Base-by-base conservation (phyloP, 2,329 filamentous ascomycete species). In the Neonectria ditissima region DNA sequence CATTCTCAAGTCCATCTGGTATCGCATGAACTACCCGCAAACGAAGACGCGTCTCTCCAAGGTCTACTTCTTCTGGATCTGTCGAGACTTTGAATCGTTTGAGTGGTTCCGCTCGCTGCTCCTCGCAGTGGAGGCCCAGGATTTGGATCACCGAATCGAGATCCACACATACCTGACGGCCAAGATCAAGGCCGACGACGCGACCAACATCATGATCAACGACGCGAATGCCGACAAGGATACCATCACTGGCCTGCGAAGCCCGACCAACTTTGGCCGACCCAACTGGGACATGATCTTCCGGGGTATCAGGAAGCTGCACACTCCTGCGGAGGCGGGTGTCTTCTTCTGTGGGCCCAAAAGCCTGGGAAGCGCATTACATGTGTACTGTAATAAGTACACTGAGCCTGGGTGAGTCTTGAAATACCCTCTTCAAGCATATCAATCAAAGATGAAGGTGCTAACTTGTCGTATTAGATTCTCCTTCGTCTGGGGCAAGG, bases 271-370 rank as follows among this genome's bases (percentile, higher is more conserved):
- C 81, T 94, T 96, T 76, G 93, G 93, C 57, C 85, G 92, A 24
- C 93, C 93, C 16, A 95, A 96, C 80, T 96, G 93, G 93, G 92
- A 96, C 76, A 93, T 93, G 87, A 92, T 97, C 73, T 96, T 96
- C 82, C 87, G 92, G 67, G 90, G 90, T 58, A 92, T 97, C 76
- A 84, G 92, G 73, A 94, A 94, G 80, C 87, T 96, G 68, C 91
- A 93, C 75, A 82, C 84, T 5, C 90, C 91, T 2, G 88, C 88
- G 50, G 91, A 93, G 79, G 89, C 89, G 2, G 91, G 91, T 71
- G 91, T 93, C 18, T 93, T 96, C 83, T 96, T 95, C 83, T 96
- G 92, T 76, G 92, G 92, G 0, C 92, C 92, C 34, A 95, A 95
- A 81, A 89, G 87, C 1, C 80, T 95, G 68, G 92, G 92, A 54